Evolutionary conservation across 176 grass and related monocot species (phyloP).

Genomic region (Carex myosuroides): DNA sequence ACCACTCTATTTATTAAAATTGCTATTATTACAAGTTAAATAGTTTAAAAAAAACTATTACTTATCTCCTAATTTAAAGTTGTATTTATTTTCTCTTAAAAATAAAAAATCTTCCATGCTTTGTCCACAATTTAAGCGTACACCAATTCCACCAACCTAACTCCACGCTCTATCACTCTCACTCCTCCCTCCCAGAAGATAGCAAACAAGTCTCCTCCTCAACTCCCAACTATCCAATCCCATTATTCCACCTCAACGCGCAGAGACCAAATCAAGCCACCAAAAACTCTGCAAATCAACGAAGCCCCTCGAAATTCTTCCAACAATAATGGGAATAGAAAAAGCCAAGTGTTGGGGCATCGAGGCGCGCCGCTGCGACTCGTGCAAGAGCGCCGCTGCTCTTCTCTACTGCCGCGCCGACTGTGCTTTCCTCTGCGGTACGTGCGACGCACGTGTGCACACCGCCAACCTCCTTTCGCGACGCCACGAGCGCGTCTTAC

Average conservation of each 20-base stretch:
- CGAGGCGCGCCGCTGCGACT: conserved; percentile 37
- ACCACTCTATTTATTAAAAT: no score
- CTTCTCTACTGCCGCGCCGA: not conserved
- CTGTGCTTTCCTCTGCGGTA: conserved; percentile 8
- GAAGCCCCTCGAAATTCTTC: not conserved
- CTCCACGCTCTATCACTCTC: not conserved
- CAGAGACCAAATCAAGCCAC: conserved; percentile 8
- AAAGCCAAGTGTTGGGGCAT: conserved; percentile 30
- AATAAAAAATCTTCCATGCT: no score
- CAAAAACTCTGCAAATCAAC: not conserved
- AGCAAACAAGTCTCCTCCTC: not conserved
- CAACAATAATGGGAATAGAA: conserved; percentile 15
- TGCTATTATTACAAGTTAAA: no score
- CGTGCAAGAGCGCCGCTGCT: not conserved
- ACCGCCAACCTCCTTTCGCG: conserved; percentile 3
- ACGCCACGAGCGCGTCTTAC: conserved; percentile 1
- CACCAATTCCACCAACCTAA: not conserved
- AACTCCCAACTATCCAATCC: conserved; percentile 1
- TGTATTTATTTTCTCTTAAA: no score
- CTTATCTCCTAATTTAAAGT: no score
- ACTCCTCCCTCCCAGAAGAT: conserved; percentile 14
- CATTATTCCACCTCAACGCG: not conserved
- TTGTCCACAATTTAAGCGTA: not conserved
- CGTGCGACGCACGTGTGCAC: conserved; percentile 2
- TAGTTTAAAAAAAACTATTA: no score